Evolutionary conservation across 2,329 filamentous ascomycete species (phyloP).

Genomic region (Neonectria coccinea): DNA sequence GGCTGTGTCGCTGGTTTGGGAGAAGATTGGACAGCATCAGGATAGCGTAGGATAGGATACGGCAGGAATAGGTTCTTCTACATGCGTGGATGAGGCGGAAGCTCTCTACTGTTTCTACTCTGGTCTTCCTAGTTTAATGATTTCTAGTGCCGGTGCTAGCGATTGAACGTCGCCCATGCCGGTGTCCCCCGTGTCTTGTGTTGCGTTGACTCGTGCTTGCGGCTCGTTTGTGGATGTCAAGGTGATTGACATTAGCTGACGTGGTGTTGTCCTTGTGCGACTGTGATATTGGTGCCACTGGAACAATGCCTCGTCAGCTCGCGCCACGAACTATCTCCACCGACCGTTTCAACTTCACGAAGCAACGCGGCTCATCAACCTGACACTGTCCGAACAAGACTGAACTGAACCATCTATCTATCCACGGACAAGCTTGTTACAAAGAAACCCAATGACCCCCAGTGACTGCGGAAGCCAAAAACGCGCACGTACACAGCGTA

Average conservation of each 20-base stretch:
- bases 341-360: neutral
- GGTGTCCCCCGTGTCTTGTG: neutral
- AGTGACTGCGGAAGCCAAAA: neutral
- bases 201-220: neutral
- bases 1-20: neutral
- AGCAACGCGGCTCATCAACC: neutral
- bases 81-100: neutral
- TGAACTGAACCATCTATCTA: constrained; percentile 6
- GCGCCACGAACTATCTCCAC: neutral
- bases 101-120: neutral
- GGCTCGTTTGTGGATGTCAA: neutral
- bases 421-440: constrained; percentile 6
- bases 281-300: neutral
- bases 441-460: neutral
- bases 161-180: neutral
- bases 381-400: neutral
- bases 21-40: neutral
- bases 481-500: neutral
- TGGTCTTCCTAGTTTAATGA: neutral
- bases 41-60: neutral
- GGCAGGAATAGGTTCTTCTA: neutral
- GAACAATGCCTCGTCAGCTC: neutral
- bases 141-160: neutral
- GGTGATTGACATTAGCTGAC: constrained; percentile 8
- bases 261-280: neutral